phyloP scores from a whole-genome alignment of 176 grass and related monocot genomes.

The Eragrostis curvula region DNA sequence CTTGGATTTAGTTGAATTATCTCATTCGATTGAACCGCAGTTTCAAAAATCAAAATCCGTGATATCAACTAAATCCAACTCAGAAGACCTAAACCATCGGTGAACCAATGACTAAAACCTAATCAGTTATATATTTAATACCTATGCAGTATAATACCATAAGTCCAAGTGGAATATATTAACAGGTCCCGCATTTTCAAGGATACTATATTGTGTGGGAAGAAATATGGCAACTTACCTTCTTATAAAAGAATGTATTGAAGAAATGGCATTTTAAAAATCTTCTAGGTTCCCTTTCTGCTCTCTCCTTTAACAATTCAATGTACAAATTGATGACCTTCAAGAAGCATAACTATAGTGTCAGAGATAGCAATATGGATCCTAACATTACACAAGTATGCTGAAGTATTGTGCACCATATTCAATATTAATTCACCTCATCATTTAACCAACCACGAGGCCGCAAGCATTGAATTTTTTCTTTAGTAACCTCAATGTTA shows the following conservation, averaged over 20 bases:
- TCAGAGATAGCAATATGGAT: not conserved
- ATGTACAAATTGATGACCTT: conserved; percentile 90
- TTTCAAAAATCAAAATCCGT: not conserved
- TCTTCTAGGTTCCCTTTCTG: conserved; percentile 58
- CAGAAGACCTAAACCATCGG: not conserved
- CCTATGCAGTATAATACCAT: not conserved
- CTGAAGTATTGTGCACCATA: conserved; percentile 20
- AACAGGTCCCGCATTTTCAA: conserved; percentile 2
- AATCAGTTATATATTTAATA: not conserved
- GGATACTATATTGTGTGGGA: not conserved
- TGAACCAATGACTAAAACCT: not conserved
- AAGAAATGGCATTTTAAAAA: conserved; percentile 94
- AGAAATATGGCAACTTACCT: conserved; percentile 45
- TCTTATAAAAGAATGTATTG: conserved; percentile 89
- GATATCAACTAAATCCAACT: not conserved
- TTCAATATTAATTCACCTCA: conserved; percentile 58
- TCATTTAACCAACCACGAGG: conserved; percentile 74
- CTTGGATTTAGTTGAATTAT: not conserved
- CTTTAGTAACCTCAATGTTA: conserved; percentile 69
- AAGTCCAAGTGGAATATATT: not conserved
- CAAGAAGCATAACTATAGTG: conserved; percentile 21
- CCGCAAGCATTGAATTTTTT: conserved; percentile 68
- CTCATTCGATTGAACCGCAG: conserved; percentile 5
- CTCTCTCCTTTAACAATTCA: conserved; percentile 83
- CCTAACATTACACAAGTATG: conserved; percentile 10